These are phyloP conservation scores for Pyrenophora tritici-repentis DNA, from an alignment of 2,329 filamentous ascomycete species.

Conservation along the genomic window DNA sequence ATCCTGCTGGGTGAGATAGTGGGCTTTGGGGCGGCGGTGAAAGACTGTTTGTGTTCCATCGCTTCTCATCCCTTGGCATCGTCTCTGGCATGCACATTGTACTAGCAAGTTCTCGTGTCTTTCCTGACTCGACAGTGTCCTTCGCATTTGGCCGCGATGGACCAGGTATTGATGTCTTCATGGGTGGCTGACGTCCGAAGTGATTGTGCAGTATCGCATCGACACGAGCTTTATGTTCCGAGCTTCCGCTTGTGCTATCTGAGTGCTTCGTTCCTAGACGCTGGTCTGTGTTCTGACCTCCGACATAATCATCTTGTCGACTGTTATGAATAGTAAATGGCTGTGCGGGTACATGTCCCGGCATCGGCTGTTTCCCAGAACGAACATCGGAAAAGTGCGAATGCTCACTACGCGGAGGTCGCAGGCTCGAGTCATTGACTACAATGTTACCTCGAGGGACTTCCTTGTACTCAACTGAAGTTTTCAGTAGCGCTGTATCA, in stretches of 20 bases:
- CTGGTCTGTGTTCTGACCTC: neutral
- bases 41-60: neutral
- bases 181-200: neutral
- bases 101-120: neutral
- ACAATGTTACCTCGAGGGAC: neutral
- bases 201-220: conserved; percentile 1
- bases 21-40: neutral
- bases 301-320: neutral
- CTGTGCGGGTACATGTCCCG: neutral
- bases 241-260: neutral
- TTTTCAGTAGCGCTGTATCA: neutral
- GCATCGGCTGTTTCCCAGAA: neutral
- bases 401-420: conserved; percentile 1
- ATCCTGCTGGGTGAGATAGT: neutral
- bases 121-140: neutral
- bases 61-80: conserved; percentile 1
- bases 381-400: neutral
- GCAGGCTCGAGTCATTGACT: neutral
- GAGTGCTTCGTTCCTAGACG: neutral
- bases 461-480: neutral
- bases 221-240: neutral
- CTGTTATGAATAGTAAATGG: neutral
- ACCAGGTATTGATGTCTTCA: neutral
- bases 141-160: neutral
- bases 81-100: neutral